phyloP scores from a whole-genome alignment of 306 rosid genomes.

The Ammopiptanthus mongolicus region DNA sequence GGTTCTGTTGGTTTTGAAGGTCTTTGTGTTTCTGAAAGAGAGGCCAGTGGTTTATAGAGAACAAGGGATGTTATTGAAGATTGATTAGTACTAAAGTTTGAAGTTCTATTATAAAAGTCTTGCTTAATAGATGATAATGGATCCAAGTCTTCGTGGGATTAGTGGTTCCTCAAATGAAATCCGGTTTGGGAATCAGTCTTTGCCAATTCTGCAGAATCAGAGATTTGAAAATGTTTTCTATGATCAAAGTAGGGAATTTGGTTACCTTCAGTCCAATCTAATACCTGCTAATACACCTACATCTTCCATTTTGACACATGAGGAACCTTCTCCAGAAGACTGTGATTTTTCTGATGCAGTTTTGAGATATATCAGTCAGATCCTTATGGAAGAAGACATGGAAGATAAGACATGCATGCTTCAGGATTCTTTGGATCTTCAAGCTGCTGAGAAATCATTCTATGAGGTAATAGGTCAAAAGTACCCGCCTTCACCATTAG shows the following conservation, averaged over 20 bases:
- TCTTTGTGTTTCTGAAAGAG: slow-evolving; percentile 4
- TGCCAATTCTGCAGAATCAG: slow-evolving; percentile 38
- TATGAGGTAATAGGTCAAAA: slow-evolving; percentile 85
- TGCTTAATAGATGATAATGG: slow-evolving; percentile 42
- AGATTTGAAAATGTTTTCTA: slow-evolving; percentile 31
- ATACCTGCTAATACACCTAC: slow-evolving; percentile 28
- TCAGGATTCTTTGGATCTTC: slow-evolving; percentile 91
- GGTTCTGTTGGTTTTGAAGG: slow-evolving; percentile 32
- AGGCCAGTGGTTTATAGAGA: not conserved
- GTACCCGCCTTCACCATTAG: slow-evolving; percentile 65
- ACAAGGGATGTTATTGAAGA: slow-evolving; percentile 4
- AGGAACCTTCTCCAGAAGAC: slow-evolving; percentile 71
- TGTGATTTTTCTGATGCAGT: slow-evolving; percentile 88
- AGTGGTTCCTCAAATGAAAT: slow-evolving; percentile 40
- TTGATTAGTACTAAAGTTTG: slow-evolving; percentile 22
- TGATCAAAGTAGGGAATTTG: slow-evolving; percentile 35
- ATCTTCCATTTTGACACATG: slow-evolving; percentile 39
- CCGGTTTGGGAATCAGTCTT: slow-evolving; percentile 39
- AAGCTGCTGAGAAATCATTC: slow-evolving; percentile 82
- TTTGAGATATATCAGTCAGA: slow-evolving; percentile 76
- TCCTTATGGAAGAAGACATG: slow-evolving; percentile 96
- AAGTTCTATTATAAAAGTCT: not conserved
- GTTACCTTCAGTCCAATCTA: slow-evolving; percentile 38
- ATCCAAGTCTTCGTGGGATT: slow-evolving; percentile 37
- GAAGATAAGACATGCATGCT: slow-evolving; percentile 83